phyloP scores from a whole-genome alignment of 2,329 filamentous ascomycete genomes.

The Beauveria bassiana region DNA sequence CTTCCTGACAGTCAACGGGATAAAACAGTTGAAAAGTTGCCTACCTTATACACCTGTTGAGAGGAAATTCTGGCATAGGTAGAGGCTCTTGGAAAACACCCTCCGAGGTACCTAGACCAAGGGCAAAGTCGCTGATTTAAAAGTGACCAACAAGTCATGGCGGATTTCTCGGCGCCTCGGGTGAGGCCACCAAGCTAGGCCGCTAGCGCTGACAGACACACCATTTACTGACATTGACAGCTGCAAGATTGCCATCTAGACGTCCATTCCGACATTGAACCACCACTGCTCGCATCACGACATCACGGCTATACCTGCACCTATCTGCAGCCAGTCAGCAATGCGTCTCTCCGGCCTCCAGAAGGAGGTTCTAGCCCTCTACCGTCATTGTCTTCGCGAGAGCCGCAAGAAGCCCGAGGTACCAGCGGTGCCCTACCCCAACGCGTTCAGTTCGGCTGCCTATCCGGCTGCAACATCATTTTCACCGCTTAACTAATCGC shows the following conservation, averaged over 20 bases:
- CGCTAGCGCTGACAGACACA: slow-evolving; percentile 8
- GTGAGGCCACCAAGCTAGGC: not conserved
- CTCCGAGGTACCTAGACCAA: too few relatives aligned
- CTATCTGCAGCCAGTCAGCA: not conserved
- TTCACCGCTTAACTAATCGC: slow-evolving; percentile 8
- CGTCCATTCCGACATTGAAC: not conserved
- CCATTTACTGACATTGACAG: slow-evolving; percentile 2
- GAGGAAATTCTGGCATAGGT: too few relatives aligned
- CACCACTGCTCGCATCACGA: not conserved
- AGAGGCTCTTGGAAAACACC: too few relatives aligned
- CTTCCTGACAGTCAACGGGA: too few relatives aligned
- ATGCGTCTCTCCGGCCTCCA: slow-evolving; percentile 74
- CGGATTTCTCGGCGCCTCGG: not conserved
- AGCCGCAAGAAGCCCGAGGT: slow-evolving; percentile 74
- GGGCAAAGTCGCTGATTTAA: too few relatives aligned
- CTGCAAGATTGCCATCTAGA: slow-evolving; percentile 7
- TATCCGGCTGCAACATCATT: slow-evolving; percentile 3
- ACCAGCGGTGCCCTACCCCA: slow-evolving; percentile 14
- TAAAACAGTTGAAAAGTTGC: too few relatives aligned
- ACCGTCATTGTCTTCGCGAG: slow-evolving; percentile 77
- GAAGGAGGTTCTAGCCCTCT: slow-evolving; percentile 77
- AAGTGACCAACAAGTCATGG: too few relatives aligned
- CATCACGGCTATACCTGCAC: not conserved
- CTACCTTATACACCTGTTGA: too few relatives aligned
- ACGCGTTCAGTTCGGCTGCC: not conserved